A percentile compares a stretch with the other conserved stretches of the same genome.
Conservation (phyloP, 768 basidiomycete genomes). For the Pholiota molesta region DNA sequence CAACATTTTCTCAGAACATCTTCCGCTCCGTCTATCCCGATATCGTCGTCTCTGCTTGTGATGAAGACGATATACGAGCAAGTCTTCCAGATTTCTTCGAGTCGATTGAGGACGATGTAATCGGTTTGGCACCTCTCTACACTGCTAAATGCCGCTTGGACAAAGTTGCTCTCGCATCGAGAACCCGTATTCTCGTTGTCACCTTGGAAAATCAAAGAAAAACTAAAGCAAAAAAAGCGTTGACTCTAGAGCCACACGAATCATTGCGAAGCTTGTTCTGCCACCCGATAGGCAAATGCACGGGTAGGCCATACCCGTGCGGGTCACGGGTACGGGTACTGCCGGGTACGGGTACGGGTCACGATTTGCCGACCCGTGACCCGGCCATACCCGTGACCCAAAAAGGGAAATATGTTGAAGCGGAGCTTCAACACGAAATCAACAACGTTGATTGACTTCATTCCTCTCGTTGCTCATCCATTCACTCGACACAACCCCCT, state of each 20-base stretch:
- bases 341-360: too few species aligned
- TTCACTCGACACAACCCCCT: too few species aligned
- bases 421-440: too few species aligned
- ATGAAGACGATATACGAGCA: not conserved
- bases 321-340: too few species aligned
- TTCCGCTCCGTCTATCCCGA: not conserved
- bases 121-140: conserved; percentile 4
- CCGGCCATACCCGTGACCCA: too few species aligned
- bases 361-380: too few species aligned
- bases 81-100: not conserved
- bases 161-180: not conserved
- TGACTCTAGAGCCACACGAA: not conserved
- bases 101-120: not conserved
- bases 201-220: not conserved
- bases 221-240: not conserved
- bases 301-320: too few species aligned
- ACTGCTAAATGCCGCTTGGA: not conserved
- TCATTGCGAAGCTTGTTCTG: not conserved
- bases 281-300: not conserved
- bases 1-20: not conserved
- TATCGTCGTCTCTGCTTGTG: not conserved
- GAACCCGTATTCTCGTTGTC: conserved; percentile 1
- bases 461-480: too few species aligned
- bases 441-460: too few species aligned
- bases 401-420: too few species aligned